Conservation (phyloP, 1,284 basidiomycete genomes). For the Laetiporus sulphureus region DNA sequence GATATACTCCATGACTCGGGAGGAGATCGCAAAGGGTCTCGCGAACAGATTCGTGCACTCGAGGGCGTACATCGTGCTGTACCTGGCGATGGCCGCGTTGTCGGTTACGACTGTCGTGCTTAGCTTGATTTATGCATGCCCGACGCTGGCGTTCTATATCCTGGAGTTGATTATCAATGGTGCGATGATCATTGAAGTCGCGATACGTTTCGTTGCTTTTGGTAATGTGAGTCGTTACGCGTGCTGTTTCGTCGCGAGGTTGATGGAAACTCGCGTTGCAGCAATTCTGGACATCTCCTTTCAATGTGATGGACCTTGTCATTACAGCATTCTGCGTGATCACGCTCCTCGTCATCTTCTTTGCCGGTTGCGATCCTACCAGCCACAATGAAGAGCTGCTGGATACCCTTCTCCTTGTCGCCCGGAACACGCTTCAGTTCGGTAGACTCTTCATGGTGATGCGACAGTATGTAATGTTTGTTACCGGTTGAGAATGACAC, state of each 20-base stretch:
- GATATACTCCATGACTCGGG: conserved; percentile 73
- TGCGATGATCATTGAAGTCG: conserved; percentile 90
- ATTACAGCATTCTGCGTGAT: conserved; percentile 83
- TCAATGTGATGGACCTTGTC: conserved; percentile 83
- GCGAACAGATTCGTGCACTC: conserved; percentile 86
- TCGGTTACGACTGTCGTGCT: conserved; percentile 90
- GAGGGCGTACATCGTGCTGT: conserved; percentile 75
- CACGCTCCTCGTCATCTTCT: conserved; percentile 81
- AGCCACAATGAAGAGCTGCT: conserved; percentile 87
- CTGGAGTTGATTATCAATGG: conserved; percentile 88
- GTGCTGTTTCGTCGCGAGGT: not conserved
- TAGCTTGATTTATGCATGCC: conserved; percentile 75
- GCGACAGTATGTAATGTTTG: conserved; percentile 61
- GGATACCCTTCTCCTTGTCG: conserved; percentile 85
- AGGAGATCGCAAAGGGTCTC: conserved; percentile 73
- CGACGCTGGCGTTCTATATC: conserved; percentile 79
- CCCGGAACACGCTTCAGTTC: conserved; percentile 89
- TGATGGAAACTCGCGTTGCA: conserved; percentile 25
- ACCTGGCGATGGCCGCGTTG: conserved; percentile 84
- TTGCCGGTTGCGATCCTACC: conserved; percentile 69
- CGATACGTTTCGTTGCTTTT: conserved; percentile 83
- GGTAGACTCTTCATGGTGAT: conserved; percentile 84
- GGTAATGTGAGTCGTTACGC: conserved; percentile 58
- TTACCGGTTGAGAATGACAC: not conserved
- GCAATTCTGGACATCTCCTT: conserved; percentile 95